A percentile compares a stretch with the other conserved stretches of the same genome.
Evolutionary conservation across 495 filamentous ascomycete species (phyloP).

Genomic region (Polyplosphaeria fusca): DNA sequence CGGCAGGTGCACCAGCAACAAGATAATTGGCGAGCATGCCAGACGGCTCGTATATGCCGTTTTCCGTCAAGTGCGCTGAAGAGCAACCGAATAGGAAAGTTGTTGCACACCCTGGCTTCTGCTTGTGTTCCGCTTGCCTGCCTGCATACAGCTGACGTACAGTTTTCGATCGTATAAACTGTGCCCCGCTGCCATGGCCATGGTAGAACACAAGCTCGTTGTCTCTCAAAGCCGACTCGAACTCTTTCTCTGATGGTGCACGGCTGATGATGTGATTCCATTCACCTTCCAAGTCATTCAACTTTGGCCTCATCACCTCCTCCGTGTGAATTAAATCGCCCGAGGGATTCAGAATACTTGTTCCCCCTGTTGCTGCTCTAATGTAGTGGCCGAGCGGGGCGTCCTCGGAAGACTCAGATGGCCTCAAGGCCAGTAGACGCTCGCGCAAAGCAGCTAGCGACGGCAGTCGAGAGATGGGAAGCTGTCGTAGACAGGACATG

Average conservation of each 20-base stretch:
- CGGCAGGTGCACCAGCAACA: slow-evolving; percentile 66
- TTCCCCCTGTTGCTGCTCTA: slow-evolving; percentile 63
- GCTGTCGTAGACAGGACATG: slow-evolving; percentile 75
- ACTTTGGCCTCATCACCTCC: slow-evolving; percentile 60
- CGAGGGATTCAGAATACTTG: slow-evolving; percentile 85
- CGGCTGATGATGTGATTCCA: slow-evolving; percentile 68
- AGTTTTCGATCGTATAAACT: slow-evolving; percentile 80
- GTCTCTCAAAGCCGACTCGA: slow-evolving; percentile 50
- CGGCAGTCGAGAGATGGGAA: slow-evolving; percentile 78
- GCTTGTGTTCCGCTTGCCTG: not conserved
- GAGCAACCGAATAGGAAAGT: slow-evolving; percentile 91
- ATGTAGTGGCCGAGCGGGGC: slow-evolving; percentile 50
- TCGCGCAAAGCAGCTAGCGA: slow-evolving; percentile 76
- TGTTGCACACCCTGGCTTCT: slow-evolving; percentile 56
- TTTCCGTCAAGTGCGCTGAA: slow-evolving; percentile 70
- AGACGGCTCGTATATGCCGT: slow-evolving; percentile 82
- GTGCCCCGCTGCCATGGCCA: slow-evolving; percentile 91
- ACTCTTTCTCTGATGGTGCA: slow-evolving; percentile 72
- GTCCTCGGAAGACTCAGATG: slow-evolving; percentile 39
- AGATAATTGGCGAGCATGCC: slow-evolving; percentile 90
- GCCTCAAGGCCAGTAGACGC: slow-evolving; percentile 51
- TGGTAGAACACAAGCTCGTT: slow-evolving; percentile 83
- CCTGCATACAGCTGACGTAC: slow-evolving; percentile 67
- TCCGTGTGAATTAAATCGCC: slow-evolving; percentile 80
- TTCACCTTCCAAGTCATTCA: slow-evolving; percentile 48